Evolutionary conservation across 495 filamentous ascomycete genomes (phyloP), one percentile per base, ranked within the genome.

Genomic region (Xylaria scruposa): DNA sequence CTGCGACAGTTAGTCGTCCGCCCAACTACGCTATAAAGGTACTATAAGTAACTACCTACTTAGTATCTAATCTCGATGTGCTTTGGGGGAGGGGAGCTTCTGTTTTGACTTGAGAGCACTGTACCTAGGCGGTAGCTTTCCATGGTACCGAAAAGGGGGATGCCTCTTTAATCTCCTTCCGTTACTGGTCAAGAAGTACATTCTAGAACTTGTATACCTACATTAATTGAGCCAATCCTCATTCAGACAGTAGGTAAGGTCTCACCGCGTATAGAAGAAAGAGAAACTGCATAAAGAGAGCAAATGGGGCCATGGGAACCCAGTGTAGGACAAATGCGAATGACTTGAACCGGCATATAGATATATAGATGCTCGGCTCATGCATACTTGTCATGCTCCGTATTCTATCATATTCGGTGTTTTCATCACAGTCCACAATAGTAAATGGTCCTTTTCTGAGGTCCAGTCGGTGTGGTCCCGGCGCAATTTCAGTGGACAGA

Each of bases 381-480:
- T 9, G n/a, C 19, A 53, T 24, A 9, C 21, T 12, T 56, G 58
- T 40, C 38, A 19, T 59, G n/a, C 21, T 36, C 29, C 56, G 7
- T 36, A 33, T 33, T 59, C 33, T 21, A 60, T 21, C 38, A 38
- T n/a, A 36, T 17, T 38, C 38, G 58, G 19, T 42, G 24, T 65
- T 36, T 66, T 33, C 44, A 19, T 66, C 38, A 51, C 44, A 31
- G 61, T 58, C 36, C 4, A 19, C 12, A 8, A 15, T 17, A 33
- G 29, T 21, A 59, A 36, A 59, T 42, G 4, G 5, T 42, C 36
- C 56, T 67, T 56, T 51, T 26, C 33, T 56, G 24, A 15, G 24
- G 29, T 44, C 68, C 21, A n/a, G 54, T 61, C 42, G 54, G 58
- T 63, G 44, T 54, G 68, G 68, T 63, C 46, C 68, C 58, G 24